Evolutionary conservation across 2,329 filamentous ascomycete species (phyloP).

Genomic region (Nigrograna mackinnonii): DNA sequence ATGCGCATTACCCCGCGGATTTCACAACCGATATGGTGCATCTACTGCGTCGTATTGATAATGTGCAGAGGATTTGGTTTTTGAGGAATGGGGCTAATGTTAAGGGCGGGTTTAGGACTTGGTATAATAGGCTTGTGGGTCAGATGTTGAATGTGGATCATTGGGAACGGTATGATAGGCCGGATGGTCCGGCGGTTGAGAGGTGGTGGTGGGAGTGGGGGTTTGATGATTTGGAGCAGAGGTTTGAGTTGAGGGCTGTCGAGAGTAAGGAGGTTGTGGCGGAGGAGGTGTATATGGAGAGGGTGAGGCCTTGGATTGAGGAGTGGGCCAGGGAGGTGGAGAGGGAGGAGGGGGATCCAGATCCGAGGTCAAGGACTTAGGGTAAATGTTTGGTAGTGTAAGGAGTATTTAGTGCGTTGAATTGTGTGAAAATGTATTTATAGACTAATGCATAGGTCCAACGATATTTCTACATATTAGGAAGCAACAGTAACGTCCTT

Average conservation of each 20-base stretch:
- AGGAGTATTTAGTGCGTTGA: too few relatives aligned
- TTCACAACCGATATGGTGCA: conserved; percentile 32
- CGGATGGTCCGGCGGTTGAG: conserved; percentile 28
- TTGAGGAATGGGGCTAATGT: conserved; percentile 37
- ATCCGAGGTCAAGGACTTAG: conserved; percentile 33
- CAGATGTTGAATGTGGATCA: conserved; percentile 46
- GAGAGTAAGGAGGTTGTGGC: conserved; percentile 30
- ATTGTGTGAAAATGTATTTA: too few relatives aligned
- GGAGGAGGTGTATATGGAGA: conserved; percentile 42
- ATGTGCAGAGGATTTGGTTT: conserved; percentile 38
- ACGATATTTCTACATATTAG: too few relatives aligned
- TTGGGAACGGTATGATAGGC: conserved; percentile 40
- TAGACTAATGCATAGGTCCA: too few relatives aligned
- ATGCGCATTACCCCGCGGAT: conserved; percentile 39
- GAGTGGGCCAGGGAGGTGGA: conserved; percentile 38
- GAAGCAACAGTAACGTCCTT: too few relatives aligned
- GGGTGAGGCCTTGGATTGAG: conserved; percentile 41
- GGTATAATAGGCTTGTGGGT: conserved; percentile 43
- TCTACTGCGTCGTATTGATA: conserved; percentile 35
- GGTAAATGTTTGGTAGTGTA: too few relatives aligned
- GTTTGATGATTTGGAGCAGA: conserved; percentile 28
- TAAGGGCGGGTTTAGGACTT: conserved; percentile 40
- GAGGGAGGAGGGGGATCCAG: conserved; percentile 41
- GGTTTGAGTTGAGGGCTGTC: conserved; percentile 31
- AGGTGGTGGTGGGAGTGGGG: conserved; percentile 45